Conservation (phyloP, 331 rosid genomes). For the Rosa hybrid region DNA sequence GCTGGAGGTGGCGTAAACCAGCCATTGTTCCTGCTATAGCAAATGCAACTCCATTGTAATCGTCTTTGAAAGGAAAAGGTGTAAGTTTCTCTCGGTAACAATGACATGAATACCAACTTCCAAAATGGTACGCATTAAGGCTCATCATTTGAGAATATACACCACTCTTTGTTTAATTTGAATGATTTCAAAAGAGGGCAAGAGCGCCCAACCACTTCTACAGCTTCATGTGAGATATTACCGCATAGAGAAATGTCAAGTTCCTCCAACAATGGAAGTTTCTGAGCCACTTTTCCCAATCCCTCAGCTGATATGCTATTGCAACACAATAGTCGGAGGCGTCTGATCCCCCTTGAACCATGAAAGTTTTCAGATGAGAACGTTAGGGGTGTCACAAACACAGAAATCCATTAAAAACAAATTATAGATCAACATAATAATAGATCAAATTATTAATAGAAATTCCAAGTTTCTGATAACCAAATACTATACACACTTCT, state of each 20-base stretch:
- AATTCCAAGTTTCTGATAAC: no score
- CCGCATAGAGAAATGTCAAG: slow-evolving; percentile 25
- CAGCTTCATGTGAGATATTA: background rate
- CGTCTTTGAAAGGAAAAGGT: background rate
- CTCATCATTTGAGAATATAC: background rate
- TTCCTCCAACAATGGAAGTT: slow-evolving; percentile 42
- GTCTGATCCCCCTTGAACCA: slow-evolving; percentile 46
- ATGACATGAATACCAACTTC: background rate
- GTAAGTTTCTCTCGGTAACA: background rate
- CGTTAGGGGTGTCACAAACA: background rate
- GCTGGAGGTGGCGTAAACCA: slow-evolving; percentile 22
- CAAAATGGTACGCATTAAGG: background rate
- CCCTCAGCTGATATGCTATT: slow-evolving; percentile 8
- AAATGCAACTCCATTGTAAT: slow-evolving; percentile 23
- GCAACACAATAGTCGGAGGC: slow-evolving; percentile 43
- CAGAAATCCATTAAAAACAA: background rate
- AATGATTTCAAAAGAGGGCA: slow-evolving; percentile 36
- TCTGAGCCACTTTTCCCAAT: slow-evolving; percentile 20
- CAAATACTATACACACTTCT: no score
- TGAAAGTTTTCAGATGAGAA: background rate
- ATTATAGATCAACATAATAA: background rate
- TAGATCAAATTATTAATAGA: no score
- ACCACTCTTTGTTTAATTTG: slow-evolving; percentile 1
- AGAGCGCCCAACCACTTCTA: slow-evolving; percentile 26
- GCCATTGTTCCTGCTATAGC: slow-evolving; percentile 41